These are phyloP conservation scores for Echinochloa phyllopogon DNA, from an alignment of 176 grass and related monocot species.

Conservation along the genomic window DNA sequence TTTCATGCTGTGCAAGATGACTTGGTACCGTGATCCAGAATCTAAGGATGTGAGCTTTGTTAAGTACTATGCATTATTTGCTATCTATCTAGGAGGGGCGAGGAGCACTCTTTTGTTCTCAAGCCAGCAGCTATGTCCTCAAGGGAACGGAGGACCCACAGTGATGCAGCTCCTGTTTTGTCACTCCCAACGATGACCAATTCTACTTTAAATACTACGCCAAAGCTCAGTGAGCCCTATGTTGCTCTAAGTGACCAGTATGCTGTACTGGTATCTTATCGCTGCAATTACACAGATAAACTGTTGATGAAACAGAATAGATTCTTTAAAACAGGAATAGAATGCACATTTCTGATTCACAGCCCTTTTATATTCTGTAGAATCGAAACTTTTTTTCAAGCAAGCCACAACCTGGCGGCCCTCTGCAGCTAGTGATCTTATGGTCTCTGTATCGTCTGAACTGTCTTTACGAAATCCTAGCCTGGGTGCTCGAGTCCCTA, in stretches of 20 bases:
- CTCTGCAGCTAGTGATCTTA: constrained; percentile 81
- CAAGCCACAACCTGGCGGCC: constrained; percentile 85
- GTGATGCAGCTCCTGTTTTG: constrained; percentile 49
- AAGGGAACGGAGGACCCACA: constrained; percentile 53
- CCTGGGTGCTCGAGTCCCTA: constrained; percentile 64
- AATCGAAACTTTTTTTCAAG: constrained; percentile 98
- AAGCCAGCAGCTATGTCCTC: constrained; percentile 70
- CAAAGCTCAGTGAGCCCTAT: constrained; percentile 52
- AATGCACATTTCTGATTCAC: constrained; percentile 41
- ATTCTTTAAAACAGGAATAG: constrained; percentile 16
- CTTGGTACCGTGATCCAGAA: not conserved
- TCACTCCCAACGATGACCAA: constrained; percentile 44
- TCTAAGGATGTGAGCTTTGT: constrained; percentile 26
- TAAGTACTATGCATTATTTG: constrained; percentile 7
- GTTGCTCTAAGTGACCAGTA: constrained; percentile 65
- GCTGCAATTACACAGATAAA: constrained; percentile 92
- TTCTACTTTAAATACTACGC: constrained; percentile 45
- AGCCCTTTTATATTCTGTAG: constrained; percentile 52
- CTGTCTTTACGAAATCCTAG: constrained; percentile 58
- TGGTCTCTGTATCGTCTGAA: constrained; percentile 87
- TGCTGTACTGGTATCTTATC: constrained; percentile 89
- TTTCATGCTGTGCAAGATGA: not conserved
- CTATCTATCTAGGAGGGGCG: constrained; percentile 72
- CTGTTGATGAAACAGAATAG: constrained; percentile 10
- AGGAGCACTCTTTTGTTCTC: constrained; percentile 98